Conservation (phyloP, 495 filamentous ascomycete genomes). For the Elasticomyces elasticus region DNA sequence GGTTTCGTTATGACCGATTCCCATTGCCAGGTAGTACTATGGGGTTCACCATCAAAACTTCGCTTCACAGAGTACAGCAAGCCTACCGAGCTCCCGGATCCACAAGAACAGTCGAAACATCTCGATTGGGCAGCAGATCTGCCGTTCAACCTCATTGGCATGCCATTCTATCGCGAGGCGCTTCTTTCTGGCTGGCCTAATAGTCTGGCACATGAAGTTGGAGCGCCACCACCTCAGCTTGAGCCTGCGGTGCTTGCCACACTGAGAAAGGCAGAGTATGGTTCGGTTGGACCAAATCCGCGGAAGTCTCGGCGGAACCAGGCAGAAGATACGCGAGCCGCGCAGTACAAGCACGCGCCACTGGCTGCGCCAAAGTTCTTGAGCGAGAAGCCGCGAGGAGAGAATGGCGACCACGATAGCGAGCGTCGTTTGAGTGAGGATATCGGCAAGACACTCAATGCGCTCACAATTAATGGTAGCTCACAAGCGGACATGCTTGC, state of each 20-base stretch:
- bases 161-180: constrained; percentile 85
- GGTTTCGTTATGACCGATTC: constrained; percentile 73
- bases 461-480: constrained; percentile 28
- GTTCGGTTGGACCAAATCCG: constrained; percentile 68
- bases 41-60: constrained; percentile 83
- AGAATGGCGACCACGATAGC: constrained; percentile 33
- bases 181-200: constrained; percentile 85
- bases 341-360: constrained; percentile 42
- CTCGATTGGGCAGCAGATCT: constrained; percentile 62
- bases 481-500: constrained; percentile 65
- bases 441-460: constrained; percentile 46
- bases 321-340: constrained; percentile 61
- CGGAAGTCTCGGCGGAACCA: constrained; percentile 66
- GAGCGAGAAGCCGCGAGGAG: constrained; percentile 78
- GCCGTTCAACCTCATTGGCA: constrained; percentile 75
- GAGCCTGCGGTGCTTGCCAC: constrained; percentile 62
- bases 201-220: constrained; percentile 70
- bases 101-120: constrained; percentile 38
- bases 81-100: constrained; percentile 67
- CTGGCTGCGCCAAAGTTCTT: constrained; percentile 73
- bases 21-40: constrained; percentile 71
- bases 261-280: constrained; percentile 58
- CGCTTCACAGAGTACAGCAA: constrained; percentile 78
- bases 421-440: constrained; percentile 46
- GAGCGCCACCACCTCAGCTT: constrained; percentile 65